These are phyloP conservation scores for Licmophora abbreviata DNA, from an alignment of 108 stramenopile species.

Conservation along the genomic window DNA sequence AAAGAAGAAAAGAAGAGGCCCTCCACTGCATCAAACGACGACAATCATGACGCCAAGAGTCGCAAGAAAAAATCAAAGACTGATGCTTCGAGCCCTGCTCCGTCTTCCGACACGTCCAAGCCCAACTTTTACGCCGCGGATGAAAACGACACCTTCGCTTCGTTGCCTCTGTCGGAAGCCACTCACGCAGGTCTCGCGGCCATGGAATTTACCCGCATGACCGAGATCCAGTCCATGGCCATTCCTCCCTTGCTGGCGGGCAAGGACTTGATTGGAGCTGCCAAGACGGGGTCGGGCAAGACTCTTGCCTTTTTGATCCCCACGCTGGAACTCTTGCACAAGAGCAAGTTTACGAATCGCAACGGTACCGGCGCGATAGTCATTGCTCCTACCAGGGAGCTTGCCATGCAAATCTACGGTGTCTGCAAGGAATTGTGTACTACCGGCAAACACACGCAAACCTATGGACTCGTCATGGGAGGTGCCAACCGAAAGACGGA, in stretches of 20 bases:
- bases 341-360: slow-evolving; percentile 81
- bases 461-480: slow-evolving; percentile 97
- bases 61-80: neutral
- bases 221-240: slow-evolving; percentile 92
- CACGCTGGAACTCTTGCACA: slow-evolving; percentile 85
- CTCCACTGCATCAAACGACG: too few relatives aligned
- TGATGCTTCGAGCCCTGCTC: slow-evolving; percentile 2
- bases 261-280: slow-evolving; percentile 96
- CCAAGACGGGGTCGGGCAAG: slow-evolving; percentile 97
- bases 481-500: slow-evolving; percentile 95
- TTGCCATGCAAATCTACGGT: slow-evolving; percentile 98
- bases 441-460: slow-evolving; percentile 69
- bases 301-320: slow-evolving; percentile 97
- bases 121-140: slow-evolving; percentile 27
- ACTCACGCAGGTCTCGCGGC: slow-evolving; percentile 73
- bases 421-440: slow-evolving; percentile 89
- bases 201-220: slow-evolving; percentile 82
- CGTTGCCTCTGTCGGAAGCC: slow-evolving; percentile 83
- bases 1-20: too few relatives aligned
- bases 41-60: neutral
- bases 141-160: slow-evolving; percentile 58
- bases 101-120: slow-evolving; percentile 7
- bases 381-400: slow-evolving; percentile 95
- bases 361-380: slow-evolving; percentile 97
- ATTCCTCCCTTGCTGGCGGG: slow-evolving; percentile 92